A percentile compares a stretch with the other conserved stretches of the same genome.
These are phyloP conservation scores for Ceratobasidium sp. DNA, from an alignment of 1,284 basidiomycete species.

Conservation along the genomic window DNA sequence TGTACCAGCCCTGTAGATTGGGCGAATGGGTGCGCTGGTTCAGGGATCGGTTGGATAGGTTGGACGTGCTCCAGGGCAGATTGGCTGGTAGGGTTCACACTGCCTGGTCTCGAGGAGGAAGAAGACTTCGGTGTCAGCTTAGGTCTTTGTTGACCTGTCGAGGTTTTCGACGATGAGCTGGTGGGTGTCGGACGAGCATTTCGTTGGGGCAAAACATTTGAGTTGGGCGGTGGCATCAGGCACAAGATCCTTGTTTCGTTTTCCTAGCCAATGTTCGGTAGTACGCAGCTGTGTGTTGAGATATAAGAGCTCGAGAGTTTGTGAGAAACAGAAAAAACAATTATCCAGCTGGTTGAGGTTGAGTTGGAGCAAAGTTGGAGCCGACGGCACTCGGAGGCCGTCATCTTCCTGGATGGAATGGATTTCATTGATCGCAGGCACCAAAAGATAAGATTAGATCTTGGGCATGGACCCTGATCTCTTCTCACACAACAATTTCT, in stretches of 20 bases:
- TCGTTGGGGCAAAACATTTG: neutral
- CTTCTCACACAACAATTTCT: slow-evolving; percentile 19
- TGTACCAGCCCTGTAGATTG: slow-evolving; percentile 25
- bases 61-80: neutral
- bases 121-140: neutral
- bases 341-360: neutral
- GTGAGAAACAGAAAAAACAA: neutral
- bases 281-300: too few species aligned
- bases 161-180: neutral
- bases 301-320: too few species aligned
- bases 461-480: neutral
- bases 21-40: slow-evolving; percentile 30
- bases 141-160: neutral
- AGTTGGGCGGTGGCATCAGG: neutral
- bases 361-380: neutral
- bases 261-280: neutral
- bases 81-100: too few species aligned
- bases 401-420: too few species aligned
- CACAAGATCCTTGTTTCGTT: neutral
- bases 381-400: slow-evolving; percentile 2
- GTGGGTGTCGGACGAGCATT: neutral
- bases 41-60: neutral
- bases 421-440: neutral
- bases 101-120: neutral
- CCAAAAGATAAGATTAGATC: slow-evolving; percentile 22